A percentile compares a stretch with the other conserved stretches of the same genome.
These are phyloP conservation scores for Neurospora crassa DNA, from an alignment of 2,329 filamentous ascomycete species.

Conservation along the genomic window DNA sequence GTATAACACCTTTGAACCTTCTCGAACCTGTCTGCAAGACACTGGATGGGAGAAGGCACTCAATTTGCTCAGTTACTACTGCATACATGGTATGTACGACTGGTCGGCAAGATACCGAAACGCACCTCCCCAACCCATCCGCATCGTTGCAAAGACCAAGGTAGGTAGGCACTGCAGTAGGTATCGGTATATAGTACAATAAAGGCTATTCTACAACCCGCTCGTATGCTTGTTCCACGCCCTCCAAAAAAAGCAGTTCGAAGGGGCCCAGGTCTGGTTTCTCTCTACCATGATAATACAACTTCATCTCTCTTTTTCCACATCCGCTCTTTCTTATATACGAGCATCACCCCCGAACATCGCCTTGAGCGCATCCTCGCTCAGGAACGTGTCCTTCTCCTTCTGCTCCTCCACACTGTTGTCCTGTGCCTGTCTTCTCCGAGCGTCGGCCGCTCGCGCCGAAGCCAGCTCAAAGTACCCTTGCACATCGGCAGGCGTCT, in stretches of 20 bases:
- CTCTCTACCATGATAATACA: neutral
- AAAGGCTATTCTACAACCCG: neutral
- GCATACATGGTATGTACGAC: neutral
- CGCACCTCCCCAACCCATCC: neutral
- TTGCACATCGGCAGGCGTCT: conserved; percentile 33
- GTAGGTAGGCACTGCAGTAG: no score
- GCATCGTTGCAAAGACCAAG: neutral
- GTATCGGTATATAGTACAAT: neutral
- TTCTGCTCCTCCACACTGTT: neutral
- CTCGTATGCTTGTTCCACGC: neutral
- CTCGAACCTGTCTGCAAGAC: neutral
- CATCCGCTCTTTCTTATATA: conserved; percentile 3
- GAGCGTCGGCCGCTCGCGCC: neutral
- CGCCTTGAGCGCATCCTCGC: neutral
- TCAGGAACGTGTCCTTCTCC: neutral
- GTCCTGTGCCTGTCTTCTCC: neutral
- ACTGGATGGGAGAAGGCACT: neutral
- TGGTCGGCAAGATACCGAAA: neutral
- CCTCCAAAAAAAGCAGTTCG: no score
- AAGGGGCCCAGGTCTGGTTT: neutral
- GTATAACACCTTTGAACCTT: neutral
- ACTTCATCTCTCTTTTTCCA: neutral
- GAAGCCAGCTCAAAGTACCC: conserved; percentile 25
- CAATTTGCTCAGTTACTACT: neutral
- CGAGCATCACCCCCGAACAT: neutral